Conservation (phyloP, 2,329 filamentous ascomycete genomes). For the Monosporascus sp. region DNA sequence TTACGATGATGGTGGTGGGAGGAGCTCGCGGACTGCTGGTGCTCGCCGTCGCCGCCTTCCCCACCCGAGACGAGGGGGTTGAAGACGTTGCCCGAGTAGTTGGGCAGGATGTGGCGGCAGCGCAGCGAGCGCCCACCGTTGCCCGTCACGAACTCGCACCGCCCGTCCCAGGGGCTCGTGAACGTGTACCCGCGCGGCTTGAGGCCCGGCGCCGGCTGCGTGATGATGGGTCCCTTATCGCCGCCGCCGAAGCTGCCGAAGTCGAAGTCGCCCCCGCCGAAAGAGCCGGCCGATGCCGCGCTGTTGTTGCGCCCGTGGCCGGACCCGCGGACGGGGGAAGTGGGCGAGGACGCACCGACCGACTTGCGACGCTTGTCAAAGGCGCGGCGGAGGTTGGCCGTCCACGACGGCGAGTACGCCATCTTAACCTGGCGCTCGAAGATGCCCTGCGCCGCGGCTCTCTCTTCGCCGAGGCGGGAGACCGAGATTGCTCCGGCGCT, state of each 20-base stretch:
- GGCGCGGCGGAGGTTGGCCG: constrained; percentile 39
- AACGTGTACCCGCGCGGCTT: constrained; percentile 69
- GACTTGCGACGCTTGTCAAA: constrained; percentile 31
- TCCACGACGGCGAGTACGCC: constrained; percentile 47
- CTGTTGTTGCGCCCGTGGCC: constrained; percentile 27
- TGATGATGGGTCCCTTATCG: constrained; percentile 27
- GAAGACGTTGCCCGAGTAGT: constrained; percentile 28
- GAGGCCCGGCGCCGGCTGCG: constrained; percentile 40
- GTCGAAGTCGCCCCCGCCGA: constrained; percentile 22
- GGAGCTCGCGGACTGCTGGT: constrained; percentile 18
- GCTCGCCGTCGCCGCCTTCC: constrained; percentile 26
- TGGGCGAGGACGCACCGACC: constrained; percentile 18
- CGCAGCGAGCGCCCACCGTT: constrained; percentile 67
- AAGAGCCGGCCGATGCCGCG: constrained; percentile 29
- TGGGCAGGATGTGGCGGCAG: constrained; percentile 66
- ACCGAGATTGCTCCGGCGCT: constrained; percentile 8
- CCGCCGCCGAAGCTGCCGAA: constrained; percentile 24
- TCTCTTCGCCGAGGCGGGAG: background rate
- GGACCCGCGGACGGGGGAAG: constrained; percentile 20
- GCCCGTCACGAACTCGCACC: constrained; percentile 79
- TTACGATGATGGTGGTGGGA: constrained; percentile 16
- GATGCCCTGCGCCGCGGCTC: constrained; percentile 20
- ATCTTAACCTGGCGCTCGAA: constrained; percentile 54
- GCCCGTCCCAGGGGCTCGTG: constrained; percentile 77
- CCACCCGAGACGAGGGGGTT: constrained; percentile 39